Conservation (phyloP, 75 land plant genomes). For the Pseudotsuga menziesii region DNA sequence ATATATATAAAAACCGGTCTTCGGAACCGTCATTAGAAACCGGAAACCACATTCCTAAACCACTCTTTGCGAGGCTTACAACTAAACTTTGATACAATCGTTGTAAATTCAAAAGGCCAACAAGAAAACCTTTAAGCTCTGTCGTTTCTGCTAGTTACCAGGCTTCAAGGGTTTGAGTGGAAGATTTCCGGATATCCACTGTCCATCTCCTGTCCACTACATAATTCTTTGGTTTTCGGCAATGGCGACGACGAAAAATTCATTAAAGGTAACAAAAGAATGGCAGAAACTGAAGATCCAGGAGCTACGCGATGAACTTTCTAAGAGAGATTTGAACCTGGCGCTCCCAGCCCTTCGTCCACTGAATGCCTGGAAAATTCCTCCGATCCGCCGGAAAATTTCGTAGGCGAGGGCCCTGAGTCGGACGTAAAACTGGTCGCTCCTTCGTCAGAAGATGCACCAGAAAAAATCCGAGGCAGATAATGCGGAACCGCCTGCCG, state of each 20-base stretch:
- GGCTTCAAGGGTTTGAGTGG: no score
- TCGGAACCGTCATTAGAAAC: no score
- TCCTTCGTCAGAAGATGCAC: not conserved
- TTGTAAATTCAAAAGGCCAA: no score
- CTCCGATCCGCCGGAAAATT: not conserved
- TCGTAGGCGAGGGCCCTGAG: not conserved
- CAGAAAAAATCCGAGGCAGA: not conserved
- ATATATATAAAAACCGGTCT: no score
- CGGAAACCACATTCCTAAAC: no score
- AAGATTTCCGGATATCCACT: no score
- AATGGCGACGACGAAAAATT: not conserved
- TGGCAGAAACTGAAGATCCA: constrained; percentile 35
- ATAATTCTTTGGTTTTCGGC: no score
- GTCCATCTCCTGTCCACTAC: no score
- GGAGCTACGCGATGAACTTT: constrained; percentile 24
- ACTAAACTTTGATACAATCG: no score
- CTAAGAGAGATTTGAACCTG: constrained; percentile 14
- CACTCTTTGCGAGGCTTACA: no score
- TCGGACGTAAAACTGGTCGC: not conserved
- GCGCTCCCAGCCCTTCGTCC: constrained; percentile 9
- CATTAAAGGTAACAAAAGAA: not conserved
- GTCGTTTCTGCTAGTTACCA: no score
- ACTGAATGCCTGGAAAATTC: constrained; percentile 19
- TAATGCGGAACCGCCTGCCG: not conserved
- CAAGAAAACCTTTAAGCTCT: no score